These are phyloP conservation scores for Echinosophora koreensis DNA, from an alignment of 306 rosid genomes.

Conservation along the genomic window DNA sequence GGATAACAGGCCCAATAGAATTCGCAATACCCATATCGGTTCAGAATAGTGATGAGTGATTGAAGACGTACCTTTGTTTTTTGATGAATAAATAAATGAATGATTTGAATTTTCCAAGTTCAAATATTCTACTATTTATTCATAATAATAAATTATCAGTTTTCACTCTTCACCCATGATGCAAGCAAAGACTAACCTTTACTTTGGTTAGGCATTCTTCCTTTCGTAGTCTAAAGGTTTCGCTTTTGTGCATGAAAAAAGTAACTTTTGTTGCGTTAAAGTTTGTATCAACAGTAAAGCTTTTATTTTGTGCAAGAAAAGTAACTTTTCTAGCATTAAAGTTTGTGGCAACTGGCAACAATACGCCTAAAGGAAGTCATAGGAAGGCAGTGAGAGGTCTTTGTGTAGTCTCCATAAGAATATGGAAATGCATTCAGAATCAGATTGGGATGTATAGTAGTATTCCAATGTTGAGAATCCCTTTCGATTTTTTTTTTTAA, in stretches of 20 bases:
- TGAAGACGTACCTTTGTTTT: background rate
- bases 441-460: too few relatives aligned
- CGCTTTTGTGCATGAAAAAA: constrained; percentile 31
- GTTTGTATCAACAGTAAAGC: background rate
- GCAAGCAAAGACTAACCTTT: constrained; percentile 36
- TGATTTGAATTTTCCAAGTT: background rate
- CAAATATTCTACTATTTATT: background rate
- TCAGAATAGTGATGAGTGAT: background rate
- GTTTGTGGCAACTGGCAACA: background rate
- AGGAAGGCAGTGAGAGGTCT: background rate
- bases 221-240: background rate
- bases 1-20: background rate
- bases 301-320: constrained; percentile 18
- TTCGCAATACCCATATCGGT: background rate
- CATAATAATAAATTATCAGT: background rate
- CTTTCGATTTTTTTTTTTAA: too few relatives aligned
- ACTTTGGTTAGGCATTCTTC: background rate
- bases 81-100: too few relatives aligned
- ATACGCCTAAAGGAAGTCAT: background rate
- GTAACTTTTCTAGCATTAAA: constrained; percentile 40
- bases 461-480: too few relatives aligned
- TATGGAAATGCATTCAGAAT: too few relatives aligned
- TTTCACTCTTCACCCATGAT: constrained; percentile 7
- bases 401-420: background rate
- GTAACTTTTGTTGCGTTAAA: constrained; percentile 42